Conservation (phyloP, 129 eudicot genomes). For the Heracleum sosnowskyi region DNA sequence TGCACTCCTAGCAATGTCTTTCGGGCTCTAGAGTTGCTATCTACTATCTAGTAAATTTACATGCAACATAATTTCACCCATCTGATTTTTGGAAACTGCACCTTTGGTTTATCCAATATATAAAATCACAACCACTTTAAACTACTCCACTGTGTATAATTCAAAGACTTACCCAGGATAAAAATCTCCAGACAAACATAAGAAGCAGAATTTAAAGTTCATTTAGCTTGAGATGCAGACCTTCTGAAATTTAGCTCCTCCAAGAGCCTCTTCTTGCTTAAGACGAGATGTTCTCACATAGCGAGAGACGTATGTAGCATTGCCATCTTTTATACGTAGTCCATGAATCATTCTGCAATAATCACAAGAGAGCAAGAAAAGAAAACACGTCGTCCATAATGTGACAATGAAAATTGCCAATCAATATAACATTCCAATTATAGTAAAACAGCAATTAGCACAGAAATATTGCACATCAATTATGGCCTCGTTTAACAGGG, state of each 20-base stretch:
- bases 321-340: constrained; percentile 87
- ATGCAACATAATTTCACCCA: no score
- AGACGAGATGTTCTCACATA: constrained; percentile 81
- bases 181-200: background rate
- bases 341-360: constrained; percentile 87
- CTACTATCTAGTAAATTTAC: no score
- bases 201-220: background rate
- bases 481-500: background rate
- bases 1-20: no score
- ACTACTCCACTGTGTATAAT: background rate
- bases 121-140: no score
- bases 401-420: no score
- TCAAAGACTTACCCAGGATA: background rate
- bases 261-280: constrained; percentile 75
- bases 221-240: constrained; percentile 17
- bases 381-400: background rate
- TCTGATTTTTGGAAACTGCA: no score
- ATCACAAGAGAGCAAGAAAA: background rate
- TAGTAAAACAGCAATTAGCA: no score
- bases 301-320: constrained; percentile 91
- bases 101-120: no score
- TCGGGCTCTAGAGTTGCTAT: no score
- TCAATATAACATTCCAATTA: no score
- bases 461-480: background rate
- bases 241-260: constrained; percentile 83